Conservation (phyloP, 257 asterid species). For the Osmanthus fragrans region DNA sequence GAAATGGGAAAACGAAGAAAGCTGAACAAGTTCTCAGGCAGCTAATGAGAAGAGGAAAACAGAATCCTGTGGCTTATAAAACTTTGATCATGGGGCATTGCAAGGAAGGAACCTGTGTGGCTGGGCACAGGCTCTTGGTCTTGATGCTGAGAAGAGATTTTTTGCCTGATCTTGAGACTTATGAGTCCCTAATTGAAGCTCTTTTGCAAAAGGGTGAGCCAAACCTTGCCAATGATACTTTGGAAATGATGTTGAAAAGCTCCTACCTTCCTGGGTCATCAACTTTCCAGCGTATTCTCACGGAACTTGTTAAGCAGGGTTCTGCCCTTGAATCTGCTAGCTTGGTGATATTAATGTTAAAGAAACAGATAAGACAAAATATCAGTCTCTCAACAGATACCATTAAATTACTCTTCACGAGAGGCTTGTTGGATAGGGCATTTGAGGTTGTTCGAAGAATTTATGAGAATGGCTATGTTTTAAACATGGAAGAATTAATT, state of each 20-base stretch:
- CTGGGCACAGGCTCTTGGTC: slow-evolving; percentile 61
- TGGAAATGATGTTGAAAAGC: slow-evolving; percentile 67
- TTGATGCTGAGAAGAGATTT: slow-evolving; percentile 76
- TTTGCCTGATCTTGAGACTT: slow-evolving; percentile 48
- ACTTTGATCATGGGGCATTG: slow-evolving; percentile 78
- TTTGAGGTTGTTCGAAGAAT: slow-evolving; percentile 48
- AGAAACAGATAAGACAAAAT: slow-evolving; percentile 59
- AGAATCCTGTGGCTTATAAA: slow-evolving; percentile 64
- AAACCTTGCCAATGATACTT: slow-evolving; percentile 56
- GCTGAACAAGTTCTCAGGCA: slow-evolving; percentile 79
- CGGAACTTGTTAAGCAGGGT: slow-evolving; percentile 51
- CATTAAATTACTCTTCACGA: slow-evolving; percentile 42
- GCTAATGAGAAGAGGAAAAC: slow-evolving; percentile 70
- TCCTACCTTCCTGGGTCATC: slow-evolving; percentile 62
- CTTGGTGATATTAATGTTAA: slow-evolving; percentile 63
- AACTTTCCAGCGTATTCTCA: slow-evolving; percentile 57
- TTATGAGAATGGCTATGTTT: slow-evolving; percentile 52
- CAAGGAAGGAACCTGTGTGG: slow-evolving; percentile 44
- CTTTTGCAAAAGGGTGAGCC: slow-evolving; percentile 49
- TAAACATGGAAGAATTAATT: slow-evolving; percentile 52
- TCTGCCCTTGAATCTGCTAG: slow-evolving; percentile 55
- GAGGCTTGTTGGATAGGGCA: slow-evolving; percentile 43
- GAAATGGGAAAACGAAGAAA: slow-evolving; percentile 56
- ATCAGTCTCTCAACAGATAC: slow-evolving; percentile 63
- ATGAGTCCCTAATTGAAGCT: slow-evolving; percentile 58